Conservation (phyloP, 768 basidiomycete genomes). For the Pleurotus platypus region DNA sequence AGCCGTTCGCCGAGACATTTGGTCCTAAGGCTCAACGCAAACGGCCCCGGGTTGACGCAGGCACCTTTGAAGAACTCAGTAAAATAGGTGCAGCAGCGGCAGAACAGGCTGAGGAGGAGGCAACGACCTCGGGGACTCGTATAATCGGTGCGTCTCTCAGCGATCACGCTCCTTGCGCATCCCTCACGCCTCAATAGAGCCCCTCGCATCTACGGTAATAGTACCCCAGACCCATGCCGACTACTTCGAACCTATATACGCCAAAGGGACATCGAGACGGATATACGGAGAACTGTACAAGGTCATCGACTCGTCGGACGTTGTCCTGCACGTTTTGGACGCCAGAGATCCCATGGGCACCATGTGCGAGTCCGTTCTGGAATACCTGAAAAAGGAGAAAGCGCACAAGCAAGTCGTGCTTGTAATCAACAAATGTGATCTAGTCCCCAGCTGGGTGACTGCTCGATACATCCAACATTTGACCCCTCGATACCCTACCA, state of each 20-base stretch:
- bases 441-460: slow-evolving; percentile 98
- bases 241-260: slow-evolving; percentile 85
- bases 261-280: slow-evolving; percentile 91
- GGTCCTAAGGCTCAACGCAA: slow-evolving; percentile 96
- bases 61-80: slow-evolving; percentile 87
- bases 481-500: slow-evolving; percentile 90
- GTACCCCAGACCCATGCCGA: slow-evolving; percentile 70
- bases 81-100: slow-evolving; percentile 54
- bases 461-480: slow-evolving; percentile 95
- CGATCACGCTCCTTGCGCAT: background rate
- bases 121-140: slow-evolving; percentile 31
- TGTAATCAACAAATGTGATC: slow-evolving; percentile 96
- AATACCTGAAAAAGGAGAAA: slow-evolving; percentile 94
- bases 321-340: slow-evolving; percentile 92
- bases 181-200: slow-evolving; percentile 27
- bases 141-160: slow-evolving; percentile 37
- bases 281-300: slow-evolving; percentile 99
- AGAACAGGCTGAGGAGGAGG: slow-evolving; percentile 47
- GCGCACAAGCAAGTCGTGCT: slow-evolving; percentile 96
- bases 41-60: slow-evolving; percentile 81
- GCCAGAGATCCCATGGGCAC: slow-evolving; percentile 95
- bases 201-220: slow-evolving; percentile 42
- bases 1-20: slow-evolving; percentile 92
- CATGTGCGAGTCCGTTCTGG: slow-evolving; percentile 89
- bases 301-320: slow-evolving; percentile 98